Conservation (phyloP, 129 eudicot species). For the Solidago caesia region DNA sequence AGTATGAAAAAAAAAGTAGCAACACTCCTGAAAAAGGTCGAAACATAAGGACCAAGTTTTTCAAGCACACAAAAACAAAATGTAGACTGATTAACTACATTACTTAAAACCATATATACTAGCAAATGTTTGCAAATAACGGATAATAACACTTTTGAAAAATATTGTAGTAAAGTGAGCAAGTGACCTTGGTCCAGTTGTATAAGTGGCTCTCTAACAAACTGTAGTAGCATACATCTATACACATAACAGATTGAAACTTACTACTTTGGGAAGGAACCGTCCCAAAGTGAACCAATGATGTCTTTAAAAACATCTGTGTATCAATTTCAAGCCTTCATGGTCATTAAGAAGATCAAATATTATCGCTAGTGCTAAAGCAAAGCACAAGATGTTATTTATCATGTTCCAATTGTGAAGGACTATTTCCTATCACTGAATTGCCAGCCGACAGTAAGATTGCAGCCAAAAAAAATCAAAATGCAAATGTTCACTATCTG, state of each 20-base stretch:
- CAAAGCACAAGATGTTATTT: background rate
- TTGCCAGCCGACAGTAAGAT: background rate
- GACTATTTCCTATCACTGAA: background rate
- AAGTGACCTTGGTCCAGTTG: background rate
- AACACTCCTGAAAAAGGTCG: constrained; percentile 5
- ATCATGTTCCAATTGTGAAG: background rate
- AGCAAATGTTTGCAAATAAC: background rate
- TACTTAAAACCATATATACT: too few species aligned
- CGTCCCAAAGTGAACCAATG: background rate
- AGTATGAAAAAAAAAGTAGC: background rate
- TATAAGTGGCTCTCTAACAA: too few species aligned
- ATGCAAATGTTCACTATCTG: background rate
- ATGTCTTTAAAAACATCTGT: background rate
- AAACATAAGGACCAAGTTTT: too few species aligned
- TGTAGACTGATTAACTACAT: background rate
- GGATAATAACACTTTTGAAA: background rate
- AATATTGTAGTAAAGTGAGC: background rate
- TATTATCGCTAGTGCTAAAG: background rate
- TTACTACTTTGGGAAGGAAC: too few species aligned
- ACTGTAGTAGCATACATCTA: too few species aligned
- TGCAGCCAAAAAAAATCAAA: background rate
- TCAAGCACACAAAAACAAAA: background rate
- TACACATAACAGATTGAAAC: too few species aligned
- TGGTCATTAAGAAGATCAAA: background rate
- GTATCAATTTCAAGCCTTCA: background rate